Percentiles rank a stretch among this genome's conserved stretches.
Conservation (phyloP, 768 basidiomycete genomes). For the Tylopilus balloui region DNA sequence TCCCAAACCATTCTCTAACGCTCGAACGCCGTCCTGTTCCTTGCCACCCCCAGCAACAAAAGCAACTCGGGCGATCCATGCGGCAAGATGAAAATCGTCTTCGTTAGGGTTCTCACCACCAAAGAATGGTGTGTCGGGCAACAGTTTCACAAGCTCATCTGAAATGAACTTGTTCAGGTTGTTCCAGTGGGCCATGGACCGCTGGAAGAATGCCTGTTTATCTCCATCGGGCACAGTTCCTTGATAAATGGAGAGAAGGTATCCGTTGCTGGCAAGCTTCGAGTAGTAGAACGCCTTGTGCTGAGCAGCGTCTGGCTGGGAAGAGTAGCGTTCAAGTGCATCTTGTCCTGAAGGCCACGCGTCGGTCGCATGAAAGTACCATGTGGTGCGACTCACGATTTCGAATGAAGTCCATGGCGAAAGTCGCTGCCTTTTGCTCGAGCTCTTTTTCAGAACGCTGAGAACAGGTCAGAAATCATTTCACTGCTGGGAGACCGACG, state of each 20-base stretch:
- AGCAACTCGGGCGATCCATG: conserved; percentile 49
- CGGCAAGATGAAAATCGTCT: conserved; percentile 52
- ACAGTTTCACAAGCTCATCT: conserved; percentile 36
- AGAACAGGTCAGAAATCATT: neutral
- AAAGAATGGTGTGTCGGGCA: conserved; percentile 45
- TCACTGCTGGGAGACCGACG: neutral
- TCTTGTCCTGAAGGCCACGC: conserved; percentile 36
- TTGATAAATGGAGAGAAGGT: conserved; percentile 39
- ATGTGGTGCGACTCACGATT: conserved; percentile 35
- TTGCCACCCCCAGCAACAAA: conserved; percentile 35
- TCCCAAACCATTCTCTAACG: conserved; percentile 39
- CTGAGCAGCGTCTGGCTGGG: conserved; percentile 31
- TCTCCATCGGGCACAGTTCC: conserved; percentile 33
- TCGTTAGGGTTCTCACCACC: conserved; percentile 45
- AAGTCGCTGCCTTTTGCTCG: conserved; percentile 30
- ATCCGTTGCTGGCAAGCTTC: conserved; percentile 40
- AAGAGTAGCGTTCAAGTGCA: conserved; percentile 36
- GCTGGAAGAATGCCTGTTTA: conserved; percentile 38
- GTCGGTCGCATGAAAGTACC: neutral
- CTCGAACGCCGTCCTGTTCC: conserved; percentile 34
- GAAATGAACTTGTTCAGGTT: conserved; percentile 35
- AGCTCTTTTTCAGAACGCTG: conserved; percentile 48
- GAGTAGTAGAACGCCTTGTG: conserved; percentile 42
- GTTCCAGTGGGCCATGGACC: conserved; percentile 37
- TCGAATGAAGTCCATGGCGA: conserved; percentile 34